Conservation (phyloP, 805 yeast species). For the Cephaloascus fragrans region DNA sequence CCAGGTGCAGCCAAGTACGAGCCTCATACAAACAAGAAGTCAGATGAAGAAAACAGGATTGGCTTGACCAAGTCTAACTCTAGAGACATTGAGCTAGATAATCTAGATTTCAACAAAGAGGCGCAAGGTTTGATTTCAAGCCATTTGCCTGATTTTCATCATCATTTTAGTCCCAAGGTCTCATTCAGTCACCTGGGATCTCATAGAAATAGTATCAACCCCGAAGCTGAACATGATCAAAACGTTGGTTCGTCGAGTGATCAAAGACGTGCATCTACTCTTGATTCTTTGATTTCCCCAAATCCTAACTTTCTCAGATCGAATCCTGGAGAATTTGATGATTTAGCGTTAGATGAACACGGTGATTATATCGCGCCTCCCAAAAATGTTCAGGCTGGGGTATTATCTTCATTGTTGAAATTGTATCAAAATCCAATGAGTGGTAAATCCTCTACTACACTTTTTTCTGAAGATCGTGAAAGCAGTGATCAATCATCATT, state of each 20-base stretch:
- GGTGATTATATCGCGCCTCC: constrained; percentile 22
- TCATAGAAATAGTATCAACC: background rate
- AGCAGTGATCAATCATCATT: background rate
- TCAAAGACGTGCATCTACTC: background rate
- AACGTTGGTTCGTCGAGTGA: background rate
- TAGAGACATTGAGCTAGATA: constrained; percentile 23
- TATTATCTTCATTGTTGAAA: constrained; percentile 29
- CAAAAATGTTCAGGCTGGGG: constrained; percentile 34
- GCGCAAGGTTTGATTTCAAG: constrained; percentile 27
- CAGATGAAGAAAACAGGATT: background rate
- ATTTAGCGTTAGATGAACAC: constrained; percentile 9
- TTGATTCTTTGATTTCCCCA: background rate
- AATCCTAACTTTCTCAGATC: background rate
- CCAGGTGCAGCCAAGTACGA: constrained; percentile 20
- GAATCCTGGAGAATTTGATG: background rate
- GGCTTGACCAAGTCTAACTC: constrained; percentile 5
- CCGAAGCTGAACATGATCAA: background rate
- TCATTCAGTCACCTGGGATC: too few relatives aligned
- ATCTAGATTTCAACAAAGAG: constrained; percentile 23
- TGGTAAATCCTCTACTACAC: constrained; percentile 12
- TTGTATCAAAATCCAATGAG: constrained; percentile 28
- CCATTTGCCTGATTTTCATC: constrained; percentile 21
- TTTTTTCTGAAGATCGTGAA: background rate
- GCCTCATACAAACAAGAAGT: background rate
- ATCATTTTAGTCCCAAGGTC: too few relatives aligned